A percentile compares a stretch with the other conserved stretches of the same genome.
Evolutionary conservation across 306 rosid genomes (phyloP).

Genomic region (Cucurbita maxima): DNA sequence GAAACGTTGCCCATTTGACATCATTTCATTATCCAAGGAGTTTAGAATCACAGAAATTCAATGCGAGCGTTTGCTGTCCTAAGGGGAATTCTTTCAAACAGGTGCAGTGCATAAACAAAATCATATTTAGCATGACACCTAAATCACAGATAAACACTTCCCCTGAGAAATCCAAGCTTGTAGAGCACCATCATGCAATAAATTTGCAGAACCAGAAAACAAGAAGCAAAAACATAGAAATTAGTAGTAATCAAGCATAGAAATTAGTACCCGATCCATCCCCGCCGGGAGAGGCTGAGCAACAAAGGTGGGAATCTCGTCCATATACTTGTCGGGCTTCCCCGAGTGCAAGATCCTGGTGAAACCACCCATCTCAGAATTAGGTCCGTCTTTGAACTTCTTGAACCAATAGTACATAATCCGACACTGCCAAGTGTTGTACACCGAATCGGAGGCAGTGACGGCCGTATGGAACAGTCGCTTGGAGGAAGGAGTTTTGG

Average conservation of each 20-base stretch:
- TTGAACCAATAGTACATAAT: constrained; percentile 91
- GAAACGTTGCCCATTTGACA: not conserved
- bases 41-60: not conserved
- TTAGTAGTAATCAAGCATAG: not conserved
- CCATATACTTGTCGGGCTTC: constrained; percentile 57
- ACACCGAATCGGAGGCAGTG: constrained; percentile 80
- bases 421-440: constrained; percentile 96
- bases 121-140: not conserved
- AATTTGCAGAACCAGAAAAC: too few relatives aligned
- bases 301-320: constrained; percentile 93
- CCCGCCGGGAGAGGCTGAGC: constrained; percentile 96
- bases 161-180: not conserved
- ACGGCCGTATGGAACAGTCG: constrained; percentile 86
- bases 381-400: constrained; percentile 32
- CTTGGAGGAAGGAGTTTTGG: constrained; percentile 24
- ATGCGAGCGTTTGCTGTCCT: not conserved
- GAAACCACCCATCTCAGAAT: constrained; percentile 90
- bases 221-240: not conserved
- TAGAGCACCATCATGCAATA: not conserved
- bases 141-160: not conserved
- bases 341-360: constrained; percentile 91
- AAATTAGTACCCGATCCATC: constrained; percentile 58
- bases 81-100: not conserved
- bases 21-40: not conserved
- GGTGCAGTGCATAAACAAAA: not conserved